Percentiles rank a stretch among this genome's conserved stretches.
phyloP scores from a whole-genome alignment of 768 basidiomycete species.

The Phlebiopsis flavidoalba region DNA sequence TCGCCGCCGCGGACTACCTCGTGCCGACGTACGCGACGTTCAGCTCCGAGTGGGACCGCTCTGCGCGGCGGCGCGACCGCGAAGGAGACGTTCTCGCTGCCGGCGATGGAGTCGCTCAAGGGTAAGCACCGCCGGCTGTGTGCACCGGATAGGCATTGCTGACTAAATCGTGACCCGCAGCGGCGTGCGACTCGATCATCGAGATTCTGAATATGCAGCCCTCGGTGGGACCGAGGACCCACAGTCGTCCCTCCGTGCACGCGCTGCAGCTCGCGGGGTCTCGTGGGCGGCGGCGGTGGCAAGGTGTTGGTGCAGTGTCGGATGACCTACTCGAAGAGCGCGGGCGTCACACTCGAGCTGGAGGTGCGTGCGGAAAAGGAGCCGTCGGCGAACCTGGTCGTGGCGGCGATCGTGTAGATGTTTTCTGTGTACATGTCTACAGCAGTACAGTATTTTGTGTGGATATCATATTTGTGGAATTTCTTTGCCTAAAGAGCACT shows the following conservation, averaged over 20 bases:
- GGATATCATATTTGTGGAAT: constrained; percentile 2
- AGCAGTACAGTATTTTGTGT: background rate
- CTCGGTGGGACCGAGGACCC: constrained; percentile 88
- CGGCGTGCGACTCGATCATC: constrained; percentile 93
- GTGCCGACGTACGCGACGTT: constrained; percentile 93
- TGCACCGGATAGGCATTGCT: constrained; percentile 12
- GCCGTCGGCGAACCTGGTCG: constrained; percentile 79
- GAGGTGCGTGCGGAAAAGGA: constrained; percentile 89
- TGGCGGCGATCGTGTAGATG: constrained; percentile 79
- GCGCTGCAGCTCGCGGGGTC: constrained; percentile 89
- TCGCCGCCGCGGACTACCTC: constrained; percentile 93
- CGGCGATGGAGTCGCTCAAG: constrained; percentile 90
- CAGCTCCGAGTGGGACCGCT: constrained; percentile 92
- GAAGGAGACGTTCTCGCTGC: constrained; percentile 91
- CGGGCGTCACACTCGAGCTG: constrained; percentile 91
- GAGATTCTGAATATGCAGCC: constrained; percentile 98
- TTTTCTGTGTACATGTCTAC: constrained; percentile 36
- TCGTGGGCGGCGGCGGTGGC: constrained; percentile 90
- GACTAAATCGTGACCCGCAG: constrained; percentile 35
- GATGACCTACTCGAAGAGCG: constrained; percentile 89
- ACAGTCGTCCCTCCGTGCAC: constrained; percentile 79
- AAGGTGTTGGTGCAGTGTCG: constrained; percentile 92
- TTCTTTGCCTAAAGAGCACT: background rate
- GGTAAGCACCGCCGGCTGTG: constrained; percentile 45
- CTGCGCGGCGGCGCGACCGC: constrained; percentile 69